Base-by-base conservation (phyloP, 169 alveolate species). In the Plasmodium cynomolgi region DNA sequence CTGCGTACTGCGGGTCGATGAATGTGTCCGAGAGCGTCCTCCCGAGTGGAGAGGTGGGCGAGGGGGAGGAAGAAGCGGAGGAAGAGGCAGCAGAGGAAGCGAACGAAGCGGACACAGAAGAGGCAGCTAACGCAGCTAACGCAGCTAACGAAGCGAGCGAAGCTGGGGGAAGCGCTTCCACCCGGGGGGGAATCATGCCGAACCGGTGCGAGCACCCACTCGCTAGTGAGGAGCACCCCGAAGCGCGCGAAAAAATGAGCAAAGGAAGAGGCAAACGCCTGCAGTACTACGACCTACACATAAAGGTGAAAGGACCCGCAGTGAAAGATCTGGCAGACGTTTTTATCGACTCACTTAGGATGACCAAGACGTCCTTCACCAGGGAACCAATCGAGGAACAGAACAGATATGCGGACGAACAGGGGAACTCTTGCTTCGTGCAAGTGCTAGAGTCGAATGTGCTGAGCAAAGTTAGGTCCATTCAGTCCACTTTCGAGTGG, bases 1-100 rank as follows among this genome's bases (percentile, higher is more conserved):
- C 95, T 0, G 98, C 98, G 37, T 97, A 79, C 74, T 97, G 98
- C 68, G 98, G 98, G 17, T 97, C 98, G n/a, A 90, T 96, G 95
- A 97, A 97, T 58, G 95, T 97, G 13, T 90, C 97, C 20, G 92
- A 75, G 50, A 88, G 84, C 58, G 93, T 84, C 7, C 5, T 84
- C 9, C 93, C 93, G 4, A 31, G 29, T 50, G 75, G 77, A n/a
- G n/a, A n/a, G 1, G 31, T 31, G 33, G 33, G 75, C 3, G 23
- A 29, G 11, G 4, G 33, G 15, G 83, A 41, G 7, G 11, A 9
- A 15, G 84, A 68, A 29, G 83, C 4, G 31, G 11, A 17, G 15
- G 37, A 31, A 5, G 37, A 15, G 34, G 82, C 6, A 11, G 83
- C 26, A 11, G 47, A 2, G 31, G 39, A 33, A 34, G 3, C 39